A percentile compares a stretch with the other conserved stretches of the same genome.
These are phyloP conservation scores for Eruca vesicaria DNA, from an alignment of 441 rosid species.

Conservation along the genomic window DNA sequence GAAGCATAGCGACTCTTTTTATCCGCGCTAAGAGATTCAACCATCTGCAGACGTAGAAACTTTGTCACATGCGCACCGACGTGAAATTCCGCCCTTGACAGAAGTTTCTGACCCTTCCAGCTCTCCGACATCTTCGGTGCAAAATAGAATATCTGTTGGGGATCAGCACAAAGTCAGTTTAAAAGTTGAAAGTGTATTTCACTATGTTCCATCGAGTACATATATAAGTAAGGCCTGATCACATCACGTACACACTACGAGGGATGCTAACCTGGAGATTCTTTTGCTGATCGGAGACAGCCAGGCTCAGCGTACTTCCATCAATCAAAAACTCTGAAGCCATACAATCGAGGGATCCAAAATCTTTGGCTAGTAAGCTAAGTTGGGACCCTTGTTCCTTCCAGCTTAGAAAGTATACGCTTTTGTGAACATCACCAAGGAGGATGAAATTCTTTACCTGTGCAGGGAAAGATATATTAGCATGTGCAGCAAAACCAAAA, in stretches of 20 bases:
- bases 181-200: background rate
- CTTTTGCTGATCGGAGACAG: constrained; percentile 94
- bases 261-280: constrained; percentile 71
- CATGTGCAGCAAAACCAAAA: constrained; percentile 7
- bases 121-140: constrained; percentile 98
- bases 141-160: constrained; percentile 80
- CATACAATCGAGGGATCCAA: constrained; percentile 89
- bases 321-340: constrained; percentile 98
- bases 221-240: background rate
- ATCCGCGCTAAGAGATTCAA: constrained; percentile 66
- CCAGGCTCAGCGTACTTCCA: constrained; percentile 92
- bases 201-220: constrained; percentile 5
- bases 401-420: constrained; percentile 97
- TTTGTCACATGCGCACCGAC: constrained; percentile 89
- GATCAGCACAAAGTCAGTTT: background rate
- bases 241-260: constrained; percentile 6
- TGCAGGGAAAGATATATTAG: constrained; percentile 26
- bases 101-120: constrained; percentile 98
- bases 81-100: constrained; percentile 94
- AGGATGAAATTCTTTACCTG: constrained; percentile 57
- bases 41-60: constrained; percentile 93
- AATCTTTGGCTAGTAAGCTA: constrained; percentile 91
- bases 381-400: constrained; percentile 99
- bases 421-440: constrained; percentile 90
- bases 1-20: constrained; percentile 92